A percentile compares a stretch with the other conserved stretches of the same genome.
phyloP scores from a whole-genome alignment of 2,329 filamentous ascomycete species.

The Xylaria digitata region DNA sequence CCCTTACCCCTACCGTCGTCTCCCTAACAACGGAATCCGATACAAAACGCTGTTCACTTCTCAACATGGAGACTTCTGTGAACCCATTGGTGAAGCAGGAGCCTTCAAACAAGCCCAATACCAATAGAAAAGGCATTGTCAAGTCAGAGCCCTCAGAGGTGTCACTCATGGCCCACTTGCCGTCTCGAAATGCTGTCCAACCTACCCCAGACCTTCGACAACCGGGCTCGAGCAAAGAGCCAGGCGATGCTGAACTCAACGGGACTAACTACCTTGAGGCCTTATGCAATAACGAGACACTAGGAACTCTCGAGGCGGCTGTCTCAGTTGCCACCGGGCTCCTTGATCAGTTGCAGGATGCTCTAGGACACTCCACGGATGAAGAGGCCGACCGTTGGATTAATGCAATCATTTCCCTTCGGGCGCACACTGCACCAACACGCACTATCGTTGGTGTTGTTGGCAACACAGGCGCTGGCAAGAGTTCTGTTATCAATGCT shows the following conservation, averaged over 20 bases:
- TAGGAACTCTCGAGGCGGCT: conserved; percentile 42
- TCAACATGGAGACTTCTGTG: conserved; percentile 18
- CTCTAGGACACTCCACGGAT: conserved; percentile 21
- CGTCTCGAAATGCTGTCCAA: background rate
- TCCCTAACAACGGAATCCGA: background rate
- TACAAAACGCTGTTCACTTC: background rate
- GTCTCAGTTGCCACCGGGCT: conserved; percentile 37
- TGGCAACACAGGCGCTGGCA: conserved; percentile 71
- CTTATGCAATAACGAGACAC: conserved; percentile 31
- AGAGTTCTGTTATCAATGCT: conserved; percentile 72
- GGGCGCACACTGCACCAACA: conserved; percentile 51
- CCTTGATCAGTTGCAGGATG: conserved; percentile 36
- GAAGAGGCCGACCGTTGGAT: conserved; percentile 50
- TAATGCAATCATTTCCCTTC: conserved; percentile 55
- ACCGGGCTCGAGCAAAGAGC: conserved; percentile 2
- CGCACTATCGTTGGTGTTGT: conserved; percentile 67
- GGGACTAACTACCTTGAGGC: conserved; percentile 39
- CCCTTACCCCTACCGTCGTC: background rate
- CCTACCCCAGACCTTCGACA: background rate
- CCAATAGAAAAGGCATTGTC: conserved; percentile 5
- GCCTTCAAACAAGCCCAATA: background rate
- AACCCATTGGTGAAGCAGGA: conserved; percentile 14
- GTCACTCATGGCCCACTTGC: conserved; percentile 13
- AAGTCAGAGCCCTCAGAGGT: conserved; percentile 28
- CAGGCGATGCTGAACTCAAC: background rate